Evolutionary conservation across 2,329 filamentous ascomycete genomes (phyloP), one percentile per base, ranked within the genome.

Genomic region (Penicillium sp.): DNA sequence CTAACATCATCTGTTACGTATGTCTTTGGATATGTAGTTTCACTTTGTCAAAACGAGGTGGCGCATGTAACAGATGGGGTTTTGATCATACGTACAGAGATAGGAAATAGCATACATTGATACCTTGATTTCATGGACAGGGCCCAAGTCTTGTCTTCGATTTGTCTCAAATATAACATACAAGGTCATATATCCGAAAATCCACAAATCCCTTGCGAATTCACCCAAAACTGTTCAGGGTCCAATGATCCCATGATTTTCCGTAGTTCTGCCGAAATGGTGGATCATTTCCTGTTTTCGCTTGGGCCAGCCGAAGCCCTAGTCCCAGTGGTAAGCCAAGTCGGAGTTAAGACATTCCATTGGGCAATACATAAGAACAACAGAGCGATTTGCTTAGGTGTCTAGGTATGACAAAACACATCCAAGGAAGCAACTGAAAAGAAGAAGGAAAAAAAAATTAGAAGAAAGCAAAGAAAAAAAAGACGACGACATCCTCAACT

Each of bases 1-100:
- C 47, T 19, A 59, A 56, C 61, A 65, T 64, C 61, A 64, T 61
- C 60, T 57, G 58, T 65, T 63, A 63, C 62, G 61, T 64, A 63
- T 57, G 60, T 59, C 50, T 46, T 52, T 46, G 13, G 47, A 56
- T 11, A 7, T 9, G 9, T 11, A 18, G n/a, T 36, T 36, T 18
- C 6, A 36, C 3, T 9, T 16, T 36, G n/a, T 8, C 7, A n/a
- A 16, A 36, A 36, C 2, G n/a, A 8, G 14, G 34, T 23, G 3
- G 3, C 23, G 23, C 23, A 23, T 23, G n/a, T n/a, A n/a, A n/a
- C n/a, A n/a, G n/a, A 23, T 23, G 23, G 23, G 23, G n/a, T n/a
- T n/a, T n/a, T n/a, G n/a, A n/a, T n/a, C n/a, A n/a, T n/a, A n/a
- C n/a, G n/a, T n/a, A n/a, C n/a, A n/a, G n/a, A n/a, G n/a, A n/a